Evolutionary conservation across 2,329 filamentous ascomycete species (phyloP).

Genomic region (Cercospora sp.): DNA sequence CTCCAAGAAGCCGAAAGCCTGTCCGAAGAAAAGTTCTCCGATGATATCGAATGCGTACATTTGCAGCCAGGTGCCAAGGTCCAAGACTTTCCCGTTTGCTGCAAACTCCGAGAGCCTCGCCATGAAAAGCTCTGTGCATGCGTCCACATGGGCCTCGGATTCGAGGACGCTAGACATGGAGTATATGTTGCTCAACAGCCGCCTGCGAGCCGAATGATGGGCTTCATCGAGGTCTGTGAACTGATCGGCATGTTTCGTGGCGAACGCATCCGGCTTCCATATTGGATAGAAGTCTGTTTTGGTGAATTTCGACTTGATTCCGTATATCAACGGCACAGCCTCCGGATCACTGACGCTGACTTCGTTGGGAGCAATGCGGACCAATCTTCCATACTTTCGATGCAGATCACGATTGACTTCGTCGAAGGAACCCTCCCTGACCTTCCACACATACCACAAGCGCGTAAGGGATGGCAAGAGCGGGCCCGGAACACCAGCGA

Average conservation of each 20-base stretch:
- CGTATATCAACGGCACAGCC: neutral
- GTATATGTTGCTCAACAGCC: conserved; percentile 4
- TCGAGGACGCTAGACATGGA: neutral
- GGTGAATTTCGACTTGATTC: neutral
- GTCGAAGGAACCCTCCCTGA: neutral
- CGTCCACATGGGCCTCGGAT: conserved; percentile 3
- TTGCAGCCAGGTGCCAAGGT: conserved; percentile 3
- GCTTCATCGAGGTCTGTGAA: conserved; percentile 5
- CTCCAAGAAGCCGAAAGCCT: conserved; percentile 19
- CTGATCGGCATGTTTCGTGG: conserved; percentile 1
- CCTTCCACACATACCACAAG: neutral
- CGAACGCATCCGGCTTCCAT: neutral
- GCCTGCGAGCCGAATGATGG: neutral
- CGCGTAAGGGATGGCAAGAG: neutral
- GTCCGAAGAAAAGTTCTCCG: conserved; percentile 12
- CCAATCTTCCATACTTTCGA: neutral
- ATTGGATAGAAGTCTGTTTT: neutral
- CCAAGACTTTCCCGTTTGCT: neutral
- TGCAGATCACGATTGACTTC: neutral
- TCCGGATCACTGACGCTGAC: neutral
- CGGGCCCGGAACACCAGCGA: neutral
- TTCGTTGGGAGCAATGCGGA: neutral
- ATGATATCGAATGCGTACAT: conserved; percentile 2
- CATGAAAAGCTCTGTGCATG: neutral
- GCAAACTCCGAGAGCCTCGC: neutral